Percentiles rank a stretch among this genome's conserved stretches.
Evolutionary conservation across 768 basidiomycete genomes (phyloP).

Genomic region (Boletus rufocinnamomeus): DNA sequence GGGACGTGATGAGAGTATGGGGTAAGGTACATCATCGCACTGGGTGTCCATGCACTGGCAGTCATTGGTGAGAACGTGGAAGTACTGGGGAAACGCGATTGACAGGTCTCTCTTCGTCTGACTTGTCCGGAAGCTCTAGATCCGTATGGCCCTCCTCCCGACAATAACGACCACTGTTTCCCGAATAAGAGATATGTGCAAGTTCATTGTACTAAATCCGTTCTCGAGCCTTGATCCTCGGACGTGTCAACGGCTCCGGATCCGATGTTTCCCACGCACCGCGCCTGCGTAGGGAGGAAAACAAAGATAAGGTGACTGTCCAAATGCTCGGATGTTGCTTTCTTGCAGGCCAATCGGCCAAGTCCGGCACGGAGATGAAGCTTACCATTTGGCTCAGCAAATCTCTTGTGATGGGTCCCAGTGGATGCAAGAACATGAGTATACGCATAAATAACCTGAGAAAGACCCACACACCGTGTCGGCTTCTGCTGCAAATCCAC

Average conservation of each 20-base stretch:
- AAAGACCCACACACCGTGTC: not conserved
- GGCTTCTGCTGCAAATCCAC: not conserved
- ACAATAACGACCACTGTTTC: not conserved
- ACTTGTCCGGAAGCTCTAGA: conserved; percentile 5
- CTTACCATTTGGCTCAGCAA: conserved; percentile 3
- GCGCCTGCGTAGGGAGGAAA: not conserved
- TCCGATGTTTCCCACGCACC: not conserved
- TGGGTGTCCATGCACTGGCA: conserved; percentile 11
- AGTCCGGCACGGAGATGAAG: conserved; percentile 4
- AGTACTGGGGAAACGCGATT: not conserved
- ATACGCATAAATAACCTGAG: not conserved
- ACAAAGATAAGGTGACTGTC: conserved; percentile 2
- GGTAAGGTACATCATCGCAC: not conserved
- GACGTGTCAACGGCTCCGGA: not conserved
- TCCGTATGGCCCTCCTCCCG: not conserved
- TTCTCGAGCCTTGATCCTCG: conserved; percentile 14
- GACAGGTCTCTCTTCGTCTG: conserved; percentile 1
- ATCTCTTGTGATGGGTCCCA: not conserved
- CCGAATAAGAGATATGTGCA: not conserved
- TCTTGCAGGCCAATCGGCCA: conserved; percentile 4
- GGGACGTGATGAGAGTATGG: conserved; percentile 14
- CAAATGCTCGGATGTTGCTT: not conserved
- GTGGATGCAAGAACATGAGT: not conserved
- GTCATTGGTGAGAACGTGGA: conserved; percentile 16
- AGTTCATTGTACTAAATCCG: not conserved